Base-by-base conservation (phyloP, 495 filamentous ascomycete species). In the Neurospora sublineolata region DNA sequence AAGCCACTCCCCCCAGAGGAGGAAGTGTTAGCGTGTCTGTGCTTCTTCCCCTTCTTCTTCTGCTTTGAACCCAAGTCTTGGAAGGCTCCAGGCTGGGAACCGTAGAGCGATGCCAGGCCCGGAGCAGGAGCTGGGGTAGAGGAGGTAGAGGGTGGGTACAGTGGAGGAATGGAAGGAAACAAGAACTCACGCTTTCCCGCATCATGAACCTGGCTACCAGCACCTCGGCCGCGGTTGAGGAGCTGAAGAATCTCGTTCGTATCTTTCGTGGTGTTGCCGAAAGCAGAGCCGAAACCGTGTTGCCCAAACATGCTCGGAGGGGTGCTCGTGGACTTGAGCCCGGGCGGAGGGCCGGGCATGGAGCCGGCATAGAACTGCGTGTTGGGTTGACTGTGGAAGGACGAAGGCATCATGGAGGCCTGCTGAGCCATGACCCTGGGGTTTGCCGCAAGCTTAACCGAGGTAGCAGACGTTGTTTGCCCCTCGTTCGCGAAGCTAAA, bases 21-120 rank as follows among this genome's bases (percentile, higher is more conserved):
- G 92, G 93, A 97, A 94, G 94, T 97, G 92, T 97, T 96, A 95
- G 94, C 94, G 91, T 97, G 93, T 90, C 93, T 96, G 86, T 96
- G 93, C 91, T 96, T 95, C 90, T 96, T 97, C 89, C 92, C 93
- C 92, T 97, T 97, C 92, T 97, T 97, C 92, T 95, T 97, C 89
- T 94, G 91, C 90, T 97, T 97, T 86, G 89, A 88, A 84, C 89
- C 91, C 86, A 89, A 88, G 80, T 94, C 93, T 87, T 92, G 89
- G 85, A 89, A 90, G 83, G 87, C 86, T 85, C 92, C 91, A 85
- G 90, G 82, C 87, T 91, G 93, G 81, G 90, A 82, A 86, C 91
- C 92, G 87, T 94, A 94, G 88, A 93, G 92, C 89, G 91, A 91
- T 90, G 87, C 89, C 82, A 93, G 85, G 87, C 89, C 90, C 86